These are phyloP conservation scores for Fusarium sublunatum DNA, from an alignment of 2,329 filamentous ascomycete genomes.

Conservation along the genomic window DNA sequence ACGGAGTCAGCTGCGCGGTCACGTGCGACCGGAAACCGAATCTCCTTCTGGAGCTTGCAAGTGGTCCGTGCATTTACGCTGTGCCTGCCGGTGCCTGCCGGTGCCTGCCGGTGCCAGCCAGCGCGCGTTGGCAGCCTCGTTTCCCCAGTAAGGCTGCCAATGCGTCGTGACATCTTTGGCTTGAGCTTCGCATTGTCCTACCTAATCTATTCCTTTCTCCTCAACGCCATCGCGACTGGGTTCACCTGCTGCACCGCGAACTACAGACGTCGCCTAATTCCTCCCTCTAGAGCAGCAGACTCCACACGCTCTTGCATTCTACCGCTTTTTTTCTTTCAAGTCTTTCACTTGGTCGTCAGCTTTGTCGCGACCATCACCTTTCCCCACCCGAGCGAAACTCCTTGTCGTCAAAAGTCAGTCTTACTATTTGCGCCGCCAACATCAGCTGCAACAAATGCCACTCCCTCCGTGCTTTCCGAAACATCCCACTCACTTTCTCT, in stretches of 20 bases:
- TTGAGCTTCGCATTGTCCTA: conserved; percentile 37
- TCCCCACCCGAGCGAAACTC: conserved; percentile 33
- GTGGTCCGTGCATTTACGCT: conserved; percentile 34
- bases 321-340: conserved; percentile 31
- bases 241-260: conserved; percentile 23
- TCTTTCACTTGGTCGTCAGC: conserved; percentile 38
- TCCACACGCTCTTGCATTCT: conserved; percentile 8
- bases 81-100: conserved; percentile 24
- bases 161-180: conserved; percentile 36
- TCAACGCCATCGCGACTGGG: conserved; percentile 42
- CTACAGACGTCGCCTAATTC: conserved; percentile 17
- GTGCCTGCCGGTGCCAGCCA: conserved; percentile 24
- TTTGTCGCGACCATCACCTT: conserved; percentile 30
- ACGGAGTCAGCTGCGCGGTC: conserved; percentile 30
- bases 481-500: conserved; percentile 33
- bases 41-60: neutral
- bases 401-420: conserved; percentile 46
- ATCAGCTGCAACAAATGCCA: conserved; percentile 29
- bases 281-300: conserved; percentile 2
- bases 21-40: conserved; percentile 24
- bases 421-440: conserved; percentile 40
- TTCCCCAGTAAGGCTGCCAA: conserved; percentile 45
- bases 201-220: conserved; percentile 11
- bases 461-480: conserved; percentile 14
- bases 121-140: conserved; percentile 41